phyloP scores from a whole-genome alignment of 1,284 basidiomycete genomes.

The Cryptococcus hybrid region DNA sequence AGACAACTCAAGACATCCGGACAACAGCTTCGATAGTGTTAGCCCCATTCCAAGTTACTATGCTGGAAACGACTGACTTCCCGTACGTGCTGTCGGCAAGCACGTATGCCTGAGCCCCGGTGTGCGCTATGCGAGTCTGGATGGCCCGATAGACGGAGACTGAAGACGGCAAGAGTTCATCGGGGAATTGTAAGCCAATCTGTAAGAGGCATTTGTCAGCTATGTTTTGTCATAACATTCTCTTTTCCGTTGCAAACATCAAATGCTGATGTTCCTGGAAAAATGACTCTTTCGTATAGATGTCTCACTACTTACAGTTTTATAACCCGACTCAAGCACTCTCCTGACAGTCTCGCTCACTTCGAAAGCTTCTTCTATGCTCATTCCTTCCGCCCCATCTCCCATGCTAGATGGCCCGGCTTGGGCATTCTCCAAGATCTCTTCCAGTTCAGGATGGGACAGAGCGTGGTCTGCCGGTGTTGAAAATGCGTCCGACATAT shows the following conservation, averaged over 20 bases:
- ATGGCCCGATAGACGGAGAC: constrained; percentile 80
- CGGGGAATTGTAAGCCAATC: constrained; percentile 94
- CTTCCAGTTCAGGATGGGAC: constrained; percentile 32
- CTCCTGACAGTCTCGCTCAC: constrained; percentile 45
- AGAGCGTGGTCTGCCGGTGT: constrained; percentile 48
- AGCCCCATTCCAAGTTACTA: not conserved
- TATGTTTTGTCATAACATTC: not conserved
- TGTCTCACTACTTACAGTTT: constrained; percentile 36
- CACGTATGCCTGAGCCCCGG: constrained; percentile 67
- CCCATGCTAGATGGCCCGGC: constrained; percentile 34
- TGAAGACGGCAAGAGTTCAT: constrained; percentile 83
- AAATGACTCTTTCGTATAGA: not conserved
- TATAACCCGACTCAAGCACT: constrained; percentile 46
- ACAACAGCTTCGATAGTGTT: constrained; percentile 69
- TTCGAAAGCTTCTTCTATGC: constrained; percentile 50
- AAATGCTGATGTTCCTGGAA: not conserved
- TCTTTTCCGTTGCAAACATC: not conserved
- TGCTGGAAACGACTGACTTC: constrained; percentile 58
- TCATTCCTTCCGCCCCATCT: constrained; percentile 27
- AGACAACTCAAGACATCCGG: constrained; percentile 95
- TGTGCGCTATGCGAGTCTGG: constrained; percentile 56
- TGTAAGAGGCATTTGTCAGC: constrained; percentile 40
- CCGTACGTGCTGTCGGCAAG: constrained; percentile 97
- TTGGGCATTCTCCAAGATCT: constrained; percentile 4
- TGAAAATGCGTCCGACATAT: constrained; percentile 45